Evolutionary conservation across 2,329 filamentous ascomycete genomes (phyloP).

Genomic region (Knufia fluminis): DNA sequence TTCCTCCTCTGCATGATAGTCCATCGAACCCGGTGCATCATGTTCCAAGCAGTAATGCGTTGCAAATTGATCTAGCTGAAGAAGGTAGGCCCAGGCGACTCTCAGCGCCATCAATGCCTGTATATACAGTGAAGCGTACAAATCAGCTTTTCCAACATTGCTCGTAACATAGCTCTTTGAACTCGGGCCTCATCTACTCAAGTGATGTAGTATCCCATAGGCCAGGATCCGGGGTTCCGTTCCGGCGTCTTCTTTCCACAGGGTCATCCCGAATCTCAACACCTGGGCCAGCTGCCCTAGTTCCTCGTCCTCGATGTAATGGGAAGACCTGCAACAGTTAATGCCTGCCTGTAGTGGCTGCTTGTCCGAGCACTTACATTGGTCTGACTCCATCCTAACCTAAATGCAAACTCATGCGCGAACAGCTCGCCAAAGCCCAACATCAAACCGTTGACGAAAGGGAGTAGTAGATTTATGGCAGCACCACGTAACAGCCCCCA

Average conservation of each 20-base stretch:
- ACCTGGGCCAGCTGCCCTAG: constrained; percentile 64
- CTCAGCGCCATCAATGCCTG: neutral
- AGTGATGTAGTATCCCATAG: constrained; percentile 59
- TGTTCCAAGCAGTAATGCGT: too few species aligned
- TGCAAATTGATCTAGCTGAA: too few species aligned
- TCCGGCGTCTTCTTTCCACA: constrained; percentile 43
- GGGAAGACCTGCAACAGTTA: constrained; percentile 19
- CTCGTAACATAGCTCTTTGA: neutral
- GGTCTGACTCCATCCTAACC: constrained; percentile 86
- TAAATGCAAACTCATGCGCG: constrained; percentile 88
- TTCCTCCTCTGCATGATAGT: neutral
- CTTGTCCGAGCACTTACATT: constrained; percentile 55
- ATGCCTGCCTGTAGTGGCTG: constrained; percentile 24
- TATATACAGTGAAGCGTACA: neutral
- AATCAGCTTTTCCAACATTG: neutral
- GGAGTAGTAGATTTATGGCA: constrained; percentile 89
- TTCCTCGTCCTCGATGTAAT: constrained; percentile 15
- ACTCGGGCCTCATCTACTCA: constrained; percentile 45
- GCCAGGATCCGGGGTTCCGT: constrained; percentile 37
- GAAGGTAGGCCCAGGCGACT: too few species aligned
- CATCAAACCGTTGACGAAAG: constrained; percentile 98
- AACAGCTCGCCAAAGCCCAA: constrained; percentile 94
- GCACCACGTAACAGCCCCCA: constrained; percentile 80
- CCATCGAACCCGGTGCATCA: neutral
- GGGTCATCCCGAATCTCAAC: constrained; percentile 68